Percentiles rank a stretch among this genome's conserved stretches.
phyloP scores from a whole-genome alignment of 306 rosid genomes.

The Gleditsia sinensis region DNA sequence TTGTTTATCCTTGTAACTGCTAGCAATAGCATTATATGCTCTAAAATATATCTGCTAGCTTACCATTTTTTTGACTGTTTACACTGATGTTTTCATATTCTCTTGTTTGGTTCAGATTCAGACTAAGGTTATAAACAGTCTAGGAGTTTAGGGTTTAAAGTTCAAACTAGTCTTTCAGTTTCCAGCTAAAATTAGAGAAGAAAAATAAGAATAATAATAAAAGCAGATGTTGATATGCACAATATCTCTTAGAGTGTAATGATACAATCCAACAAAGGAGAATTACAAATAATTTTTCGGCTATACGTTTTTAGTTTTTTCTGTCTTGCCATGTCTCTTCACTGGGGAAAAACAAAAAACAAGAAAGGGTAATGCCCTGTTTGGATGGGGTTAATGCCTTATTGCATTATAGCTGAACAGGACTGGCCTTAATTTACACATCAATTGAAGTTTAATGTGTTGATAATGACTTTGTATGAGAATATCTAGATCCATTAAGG shows the following conservation, averaged over 20 bases:
- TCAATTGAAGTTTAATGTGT: not conserved
- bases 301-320: not conserved
- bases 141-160: not conserved
- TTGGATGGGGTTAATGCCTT: not conserved
- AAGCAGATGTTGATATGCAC: not conserved
- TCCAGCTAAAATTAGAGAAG: not conserved
- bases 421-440: not conserved
- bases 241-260: not conserved
- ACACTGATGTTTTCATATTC: not conserved
- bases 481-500: not conserved
- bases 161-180: not conserved
- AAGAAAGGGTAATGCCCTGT: not conserved
- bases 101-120: conserved; percentile 7
- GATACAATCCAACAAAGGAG: conserved; percentile 3
- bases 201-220: not conserved
- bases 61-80: not conserved
- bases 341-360: not conserved
- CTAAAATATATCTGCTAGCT: not conserved
- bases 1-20: not conserved
- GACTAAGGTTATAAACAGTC: not conserved
- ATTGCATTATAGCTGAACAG: not conserved
- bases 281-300: not conserved
- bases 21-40: not conserved
- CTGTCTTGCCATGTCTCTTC: not conserved
- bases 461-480: not conserved